Base-by-base conservation (phyloP, 202 grass and related monocot species). In the Setaria italica region DNA sequence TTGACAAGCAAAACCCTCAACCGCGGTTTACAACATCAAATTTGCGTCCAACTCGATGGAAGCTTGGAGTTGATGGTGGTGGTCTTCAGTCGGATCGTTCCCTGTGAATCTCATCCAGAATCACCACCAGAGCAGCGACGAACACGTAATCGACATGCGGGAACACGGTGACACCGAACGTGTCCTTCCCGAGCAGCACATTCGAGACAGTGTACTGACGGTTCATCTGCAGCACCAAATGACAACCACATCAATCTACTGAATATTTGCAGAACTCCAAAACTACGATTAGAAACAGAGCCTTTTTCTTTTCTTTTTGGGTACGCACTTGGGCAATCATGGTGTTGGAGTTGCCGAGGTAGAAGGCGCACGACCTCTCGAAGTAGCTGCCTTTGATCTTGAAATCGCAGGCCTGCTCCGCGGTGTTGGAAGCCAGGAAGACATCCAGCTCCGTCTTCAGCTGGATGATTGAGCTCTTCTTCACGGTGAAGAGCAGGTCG, bases 321-420 rank as follows among this genome's bases (percentile, higher is more conserved):
- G 46, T 7, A 54, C 62, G 49, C 76, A 94, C 89, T 19, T 81
- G 88, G 6, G 92, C 91, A n/a, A 94, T 62, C 6, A 86, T 46
- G 50, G 4, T 82, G 83, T 78, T 43, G 7, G 88, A 86, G 15
- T 82, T 33, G 14, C 88, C 91, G 2, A 75, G 79, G 11, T 90
- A 90, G 59, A 94, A 77, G 43, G 56, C 74, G 43, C 85, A 83
- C 0, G 79, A 78, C 19, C 79, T 67, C 0, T 85, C 41, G 17
- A 74, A 74, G 70, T 86, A 86, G 79, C 76, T 88, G 1, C 83
- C 86, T 45, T 84, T 94, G 33, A 94, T 76, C 88, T 81, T 94
- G 70, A 94, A 88, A 66, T 94, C 91, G 30, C 83, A 86, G 2
- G 10, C 39, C 29, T 87, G 42, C 46, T 94, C 17, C 5, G 39